Base-by-base conservation (phyloP, 2,329 filamentous ascomycete species). In the Penicillium sp. region DNA sequence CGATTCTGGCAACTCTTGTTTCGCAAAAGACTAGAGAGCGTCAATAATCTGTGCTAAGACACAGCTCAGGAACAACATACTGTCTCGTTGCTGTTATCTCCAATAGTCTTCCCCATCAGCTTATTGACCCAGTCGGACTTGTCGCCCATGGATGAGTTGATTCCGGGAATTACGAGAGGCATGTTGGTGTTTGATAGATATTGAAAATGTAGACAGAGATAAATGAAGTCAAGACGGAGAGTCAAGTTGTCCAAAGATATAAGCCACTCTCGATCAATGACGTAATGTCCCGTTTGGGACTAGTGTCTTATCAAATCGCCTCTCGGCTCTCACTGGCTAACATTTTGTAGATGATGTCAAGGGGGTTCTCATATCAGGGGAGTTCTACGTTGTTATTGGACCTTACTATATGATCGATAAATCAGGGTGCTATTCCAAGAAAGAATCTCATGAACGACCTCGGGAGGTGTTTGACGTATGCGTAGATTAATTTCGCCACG, bases 91-190 rank as follows among this genome's bases (percentile, higher is more conserved):
- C 58, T 70, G 4, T 62, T 57, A 1, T 78, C 74, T 36, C 70
- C 70, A 39, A 80, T 67, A 49, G 71, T 78, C 70, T 80, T 80
- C 48, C 78, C 77, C 44, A 76, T 68, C 31, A 80, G 68, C 63
- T 79, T 79, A 43, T 64, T 69, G 47, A 70, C 65, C 78, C 78
- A 80, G 48, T 76, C 71, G 29, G 68, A 65, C 63, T 71, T 71
- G 49, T 71, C 66, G 36, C 66, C 67, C 47, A 65, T 55, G 31
- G 59, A 58, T 43, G 66, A 66, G 63, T 67, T 76, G 61, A 79
- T 66, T 47, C 74, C 71, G 18, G 77, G 77, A 34, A 79, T 70
- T 53, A 80, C 74, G 52, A 80, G 77, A 66, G 78, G 78, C 78
- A 80, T 80, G 39, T 14, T 70, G 55, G 4, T 13, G 9, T 27